phyloP scores from a whole-genome alignment of 306 rosid genomes.

The Dalbergia cochinchinensis region DNA sequence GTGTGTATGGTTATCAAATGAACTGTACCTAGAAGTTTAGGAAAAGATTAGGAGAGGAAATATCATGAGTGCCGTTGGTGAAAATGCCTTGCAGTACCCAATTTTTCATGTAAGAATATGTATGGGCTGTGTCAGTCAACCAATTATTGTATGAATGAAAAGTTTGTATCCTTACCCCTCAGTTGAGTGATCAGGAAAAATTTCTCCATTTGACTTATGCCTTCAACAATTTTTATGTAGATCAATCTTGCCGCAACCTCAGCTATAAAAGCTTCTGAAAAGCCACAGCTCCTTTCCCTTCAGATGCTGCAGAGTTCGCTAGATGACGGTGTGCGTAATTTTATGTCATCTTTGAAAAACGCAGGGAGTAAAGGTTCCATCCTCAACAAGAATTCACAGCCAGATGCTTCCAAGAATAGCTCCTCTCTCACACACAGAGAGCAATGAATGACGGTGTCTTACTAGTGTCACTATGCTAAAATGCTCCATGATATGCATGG shows the following conservation, averaged over 20 bases:
- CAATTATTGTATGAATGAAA: background rate
- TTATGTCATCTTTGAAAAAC: constrained; percentile 39
- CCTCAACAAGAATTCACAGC: constrained; percentile 42
- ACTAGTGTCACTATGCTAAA: background rate
- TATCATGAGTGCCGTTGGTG: constrained; percentile 1
- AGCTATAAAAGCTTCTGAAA: constrained; percentile 46
- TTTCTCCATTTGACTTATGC: constrained; percentile 20
- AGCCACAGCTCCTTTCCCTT: constrained; percentile 48
- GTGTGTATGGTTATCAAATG: background rate
- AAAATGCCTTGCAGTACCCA: constrained; percentile 7
- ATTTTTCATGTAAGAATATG: background rate
- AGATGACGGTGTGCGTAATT: constrained; percentile 26
- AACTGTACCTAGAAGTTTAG: constrained; percentile 17
- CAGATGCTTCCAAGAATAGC: constrained; percentile 5
- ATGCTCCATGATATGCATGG: constrained; percentile 16
- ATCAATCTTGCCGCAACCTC: constrained; percentile 38
- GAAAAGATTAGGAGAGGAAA: constrained; percentile 2
- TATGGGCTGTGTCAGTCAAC: background rate
- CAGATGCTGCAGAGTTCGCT: constrained; percentile 47
- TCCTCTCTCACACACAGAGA: constrained; percentile 11
- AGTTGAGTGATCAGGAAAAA: background rate
- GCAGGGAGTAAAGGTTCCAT: constrained; percentile 19
- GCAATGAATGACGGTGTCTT: constrained; percentile 38
- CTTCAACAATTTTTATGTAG: constrained; percentile 40
- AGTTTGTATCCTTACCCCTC: background rate